These are phyloP conservation scores for Dactylellina cionopaga DNA, from an alignment of 2,329 filamentous ascomycete genomes.

Conservation along the genomic window DNA sequence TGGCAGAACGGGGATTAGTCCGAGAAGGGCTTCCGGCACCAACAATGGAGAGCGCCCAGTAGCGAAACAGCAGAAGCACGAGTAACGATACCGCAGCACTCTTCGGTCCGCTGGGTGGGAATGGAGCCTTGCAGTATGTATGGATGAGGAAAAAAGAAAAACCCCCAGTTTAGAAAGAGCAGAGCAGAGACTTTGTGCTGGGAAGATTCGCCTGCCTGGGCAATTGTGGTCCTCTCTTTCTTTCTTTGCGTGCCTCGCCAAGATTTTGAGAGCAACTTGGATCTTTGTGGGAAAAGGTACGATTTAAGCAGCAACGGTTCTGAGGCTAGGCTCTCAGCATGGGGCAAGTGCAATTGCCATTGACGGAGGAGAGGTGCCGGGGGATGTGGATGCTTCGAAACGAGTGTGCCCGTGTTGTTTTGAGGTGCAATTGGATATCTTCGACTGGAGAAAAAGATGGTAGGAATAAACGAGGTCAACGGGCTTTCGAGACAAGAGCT, in stretches of 20 bases:
- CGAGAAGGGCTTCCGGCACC: slow-evolving; percentile 14
- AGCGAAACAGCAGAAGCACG: slow-evolving; percentile 25
- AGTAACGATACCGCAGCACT: no score
- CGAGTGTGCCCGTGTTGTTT: neutral
- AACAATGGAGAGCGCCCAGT: slow-evolving; percentile 16
- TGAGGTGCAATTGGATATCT: slow-evolving; percentile 13
- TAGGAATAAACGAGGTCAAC: neutral
- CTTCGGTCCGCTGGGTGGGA: slow-evolving; percentile 18
- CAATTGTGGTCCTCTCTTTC: slow-evolving; percentile 7
- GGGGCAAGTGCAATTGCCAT: slow-evolving; percentile 37
- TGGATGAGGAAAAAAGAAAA: slow-evolving; percentile 21
- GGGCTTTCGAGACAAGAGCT: neutral
- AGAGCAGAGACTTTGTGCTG: slow-evolving; percentile 25
- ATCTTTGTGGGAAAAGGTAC: slow-evolving; percentile 38
- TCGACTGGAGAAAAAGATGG: neutral
- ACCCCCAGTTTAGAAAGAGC: slow-evolving; percentile 29
- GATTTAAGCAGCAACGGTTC: slow-evolving; percentile 23
- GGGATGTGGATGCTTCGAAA: slow-evolving; percentile 13
- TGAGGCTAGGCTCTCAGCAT: slow-evolving; percentile 30
- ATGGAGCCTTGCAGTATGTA: slow-evolving; percentile 12
- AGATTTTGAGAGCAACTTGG: slow-evolving; percentile 35
- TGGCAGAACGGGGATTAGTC: slow-evolving; percentile 45
- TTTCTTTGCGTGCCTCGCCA: slow-evolving; percentile 29
- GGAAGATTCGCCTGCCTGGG: slow-evolving; percentile 30
- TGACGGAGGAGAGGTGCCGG: slow-evolving; percentile 2